Evolutionary conservation across 306 rosid genomes (phyloP).

Genomic region (Macrotyloma uniflorum): DNA sequence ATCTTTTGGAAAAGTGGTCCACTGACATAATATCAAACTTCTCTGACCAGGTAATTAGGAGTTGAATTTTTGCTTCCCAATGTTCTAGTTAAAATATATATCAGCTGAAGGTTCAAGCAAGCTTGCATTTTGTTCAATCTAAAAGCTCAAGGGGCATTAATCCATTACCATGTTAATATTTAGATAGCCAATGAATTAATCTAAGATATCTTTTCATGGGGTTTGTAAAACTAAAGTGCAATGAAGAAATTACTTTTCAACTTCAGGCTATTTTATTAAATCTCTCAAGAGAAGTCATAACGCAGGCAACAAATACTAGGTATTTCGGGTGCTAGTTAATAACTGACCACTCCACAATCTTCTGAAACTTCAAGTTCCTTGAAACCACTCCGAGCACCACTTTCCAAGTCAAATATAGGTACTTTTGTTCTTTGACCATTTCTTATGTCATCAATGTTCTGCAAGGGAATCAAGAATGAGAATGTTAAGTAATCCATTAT

Average conservation of each 20-base stretch:
- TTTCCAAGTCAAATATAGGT: slow-evolving; percentile 92
- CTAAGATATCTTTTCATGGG: background rate
- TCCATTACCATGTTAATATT: slow-evolving; percentile 15
- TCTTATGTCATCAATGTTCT: slow-evolving; percentile 93
- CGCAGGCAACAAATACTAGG: slow-evolving; percentile 27
- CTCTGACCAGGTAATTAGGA: background rate
- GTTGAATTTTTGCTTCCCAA: background rate
- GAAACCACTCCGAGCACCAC: slow-evolving; percentile 89
- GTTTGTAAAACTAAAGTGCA: background rate
- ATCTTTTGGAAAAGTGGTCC: background rate
- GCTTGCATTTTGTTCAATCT: slow-evolving; percentile 1
- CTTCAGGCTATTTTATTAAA: background rate
- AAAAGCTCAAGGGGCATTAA: background rate
- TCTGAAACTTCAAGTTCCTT: slow-evolving; percentile 98
- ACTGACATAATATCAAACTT: background rate
- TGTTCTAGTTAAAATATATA: background rate
- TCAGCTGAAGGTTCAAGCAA: background rate
- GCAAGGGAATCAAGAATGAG: slow-evolving; percentile 48
- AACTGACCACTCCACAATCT: slow-evolving; percentile 99
- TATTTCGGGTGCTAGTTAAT: slow-evolving; percentile 29
- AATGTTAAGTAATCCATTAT: slow-evolving; percentile 31
- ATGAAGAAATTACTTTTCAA: background rate
- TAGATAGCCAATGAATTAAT: slow-evolving; percentile 14
- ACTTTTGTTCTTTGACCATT: slow-evolving; percentile 84
- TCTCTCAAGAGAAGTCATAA: slow-evolving; percentile 12